Evolutionary conservation across 805 yeast species (phyloP).

Genomic region (Scheffersomyces coipomensis): DNA sequence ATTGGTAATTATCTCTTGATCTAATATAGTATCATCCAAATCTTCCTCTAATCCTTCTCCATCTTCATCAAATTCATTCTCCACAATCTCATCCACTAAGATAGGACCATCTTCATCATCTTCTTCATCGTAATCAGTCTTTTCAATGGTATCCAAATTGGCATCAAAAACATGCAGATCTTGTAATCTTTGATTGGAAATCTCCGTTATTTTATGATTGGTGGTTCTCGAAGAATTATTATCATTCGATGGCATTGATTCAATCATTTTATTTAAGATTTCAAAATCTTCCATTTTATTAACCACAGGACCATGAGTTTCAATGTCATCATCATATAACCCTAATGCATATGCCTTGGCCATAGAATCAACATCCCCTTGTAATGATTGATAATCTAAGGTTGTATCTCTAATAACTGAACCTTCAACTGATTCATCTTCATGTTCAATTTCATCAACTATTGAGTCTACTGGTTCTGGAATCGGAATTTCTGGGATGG

Average conservation of each 20-base stretch:
- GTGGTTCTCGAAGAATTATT: slow-evolving; percentile 2
- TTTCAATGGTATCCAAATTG: slow-evolving; percentile 17
- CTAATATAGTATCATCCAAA: slow-evolving; percentile 28
- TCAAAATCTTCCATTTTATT: slow-evolving; percentile 55
- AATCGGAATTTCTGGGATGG: not conserved
- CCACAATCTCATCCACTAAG: slow-evolving; percentile 43
- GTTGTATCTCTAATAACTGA: slow-evolving; percentile 20
- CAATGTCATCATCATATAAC: slow-evolving; percentile 58
- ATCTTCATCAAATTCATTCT: slow-evolving; percentile 25
- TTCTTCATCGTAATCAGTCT: slow-evolving; percentile 31
- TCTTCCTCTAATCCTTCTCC: slow-evolving; percentile 9
- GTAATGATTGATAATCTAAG: slow-evolving; percentile 41
- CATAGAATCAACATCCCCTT: slow-evolving; percentile 53
- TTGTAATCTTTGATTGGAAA: slow-evolving; percentile 1
- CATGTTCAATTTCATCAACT: not conserved
- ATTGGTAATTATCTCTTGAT: slow-evolving; percentile 50
- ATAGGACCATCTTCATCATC: slow-evolving; percentile 37
- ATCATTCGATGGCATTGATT: slow-evolving; percentile 24
- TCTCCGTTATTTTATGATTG: not conserved
- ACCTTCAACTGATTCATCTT: not conserved
- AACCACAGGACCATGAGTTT: slow-evolving; percentile 55
- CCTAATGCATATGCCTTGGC: slow-evolving; percentile 61
- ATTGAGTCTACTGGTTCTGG: not conserved
- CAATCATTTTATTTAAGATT: slow-evolving; percentile 47
- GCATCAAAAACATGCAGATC: slow-evolving; percentile 4